Conservation (phyloP, 2,329 filamentous ascomycete genomes). For the Stagonosporopsis tanaceti region DNA sequence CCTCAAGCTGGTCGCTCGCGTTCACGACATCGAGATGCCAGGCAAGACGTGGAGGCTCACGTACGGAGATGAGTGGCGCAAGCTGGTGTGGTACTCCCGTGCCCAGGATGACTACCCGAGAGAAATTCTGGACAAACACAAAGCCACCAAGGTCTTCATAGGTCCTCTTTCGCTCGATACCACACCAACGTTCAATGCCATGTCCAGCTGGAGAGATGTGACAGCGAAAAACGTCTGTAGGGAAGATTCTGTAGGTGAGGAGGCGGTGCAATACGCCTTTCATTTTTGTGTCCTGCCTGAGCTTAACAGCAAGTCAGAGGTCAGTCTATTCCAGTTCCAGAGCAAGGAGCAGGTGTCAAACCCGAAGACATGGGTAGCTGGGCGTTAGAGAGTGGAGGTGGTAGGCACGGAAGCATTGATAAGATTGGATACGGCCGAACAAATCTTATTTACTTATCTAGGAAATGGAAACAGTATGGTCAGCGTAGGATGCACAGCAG, state of each 20-base stretch:
- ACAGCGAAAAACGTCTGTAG: background rate
- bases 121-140: background rate
- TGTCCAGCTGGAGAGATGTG: background rate
- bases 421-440: no score
- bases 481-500: no score
- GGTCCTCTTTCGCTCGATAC: background rate
- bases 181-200: background rate
- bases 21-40: background rate
- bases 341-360: background rate
- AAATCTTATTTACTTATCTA: no score
- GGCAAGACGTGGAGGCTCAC: background rate
- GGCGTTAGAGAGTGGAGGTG: background rate
- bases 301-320: background rate
- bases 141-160: background rate
- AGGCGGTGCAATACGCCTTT: background rate
- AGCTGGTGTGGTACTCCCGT: background rate
- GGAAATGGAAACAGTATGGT: no score
- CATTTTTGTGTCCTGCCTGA: background rate
- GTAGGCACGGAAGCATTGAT: background rate
- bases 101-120: background rate
- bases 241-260: background rate
- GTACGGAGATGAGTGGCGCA: background rate
- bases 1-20: background rate
- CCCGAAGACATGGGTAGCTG: background rate
- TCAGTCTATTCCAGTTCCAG: background rate